A percentile compares a stretch with the other conserved stretches of the same genome.
These are phyloP conservation scores for Starmerella apis DNA, from an alignment of 805 yeast species.

Conservation along the genomic window DNA sequence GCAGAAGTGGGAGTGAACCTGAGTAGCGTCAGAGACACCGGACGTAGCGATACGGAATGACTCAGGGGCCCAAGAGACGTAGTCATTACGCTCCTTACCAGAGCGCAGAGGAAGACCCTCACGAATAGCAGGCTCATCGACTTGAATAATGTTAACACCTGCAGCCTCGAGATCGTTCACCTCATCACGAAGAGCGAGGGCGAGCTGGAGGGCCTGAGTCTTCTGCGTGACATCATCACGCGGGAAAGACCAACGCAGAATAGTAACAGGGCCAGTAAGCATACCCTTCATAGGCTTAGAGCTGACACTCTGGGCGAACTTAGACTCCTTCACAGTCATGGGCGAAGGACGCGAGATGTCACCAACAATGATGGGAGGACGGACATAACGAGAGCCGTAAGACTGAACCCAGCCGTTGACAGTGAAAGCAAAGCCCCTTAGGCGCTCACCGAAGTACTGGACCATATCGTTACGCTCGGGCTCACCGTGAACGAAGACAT, in stretches of 20 bases:
- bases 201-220: slow-evolving; percentile 92
- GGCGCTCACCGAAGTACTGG: slow-evolving; percentile 98
- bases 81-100: slow-evolving; percentile 91
- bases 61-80: slow-evolving; percentile 98
- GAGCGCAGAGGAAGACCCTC: slow-evolving; percentile 99
- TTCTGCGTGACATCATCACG: slow-evolving; percentile 92
- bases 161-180: slow-evolving; percentile 97
- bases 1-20: slow-evolving; percentile 99
- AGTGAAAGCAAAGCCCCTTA: slow-evolving; percentile 97
- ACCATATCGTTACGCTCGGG: slow-evolving; percentile 99
- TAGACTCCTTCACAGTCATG: slow-evolving; percentile 98
- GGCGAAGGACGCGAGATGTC: slow-evolving; percentile 97
- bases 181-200: slow-evolving; percentile 96
- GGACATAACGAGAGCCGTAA: slow-evolving; percentile 98
- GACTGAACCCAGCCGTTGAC: slow-evolving; percentile 99
- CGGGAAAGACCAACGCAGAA: slow-evolving; percentile 99
- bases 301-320: slow-evolving; percentile 95
- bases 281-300: slow-evolving; percentile 98
- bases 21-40: slow-evolving; percentile 89
- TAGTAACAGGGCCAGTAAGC: slow-evolving; percentile 99
- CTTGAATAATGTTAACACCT: slow-evolving; percentile 96
- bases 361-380: slow-evolving; percentile 99
- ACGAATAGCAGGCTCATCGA: slow-evolving; percentile 99
- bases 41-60: slow-evolving; percentile 99
- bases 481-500: slow-evolving; percentile 98